A percentile compares a stretch with the other conserved stretches of the same genome.
phyloP scores from a whole-genome alignment of 805 yeast genomes.

The Saitoella complicata region DNA sequence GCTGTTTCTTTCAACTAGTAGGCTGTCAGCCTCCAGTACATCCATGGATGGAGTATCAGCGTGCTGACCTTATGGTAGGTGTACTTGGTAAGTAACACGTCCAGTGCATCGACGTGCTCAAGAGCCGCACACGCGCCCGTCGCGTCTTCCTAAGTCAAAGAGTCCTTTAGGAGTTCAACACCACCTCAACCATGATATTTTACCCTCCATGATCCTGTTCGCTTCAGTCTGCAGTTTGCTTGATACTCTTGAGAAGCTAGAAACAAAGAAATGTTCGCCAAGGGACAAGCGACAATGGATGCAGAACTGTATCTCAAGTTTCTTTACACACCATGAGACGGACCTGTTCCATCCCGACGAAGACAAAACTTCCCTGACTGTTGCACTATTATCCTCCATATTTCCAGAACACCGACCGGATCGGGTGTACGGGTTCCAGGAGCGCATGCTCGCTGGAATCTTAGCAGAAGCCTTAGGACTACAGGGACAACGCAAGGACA shows the following conservation, averaged over 20 bases:
- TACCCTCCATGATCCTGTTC: not conserved
- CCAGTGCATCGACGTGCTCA: no score
- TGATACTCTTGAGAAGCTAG: constrained; percentile 1
- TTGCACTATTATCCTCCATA: not conserved
- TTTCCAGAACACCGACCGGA: constrained; percentile 7
- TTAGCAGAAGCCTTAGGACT: not conserved
- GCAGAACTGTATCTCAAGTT: not conserved
- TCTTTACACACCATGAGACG: not conserved
- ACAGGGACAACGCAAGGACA: not conserved
- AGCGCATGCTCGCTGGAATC: not conserved
- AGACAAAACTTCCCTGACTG: not conserved
- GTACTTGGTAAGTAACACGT: no score
- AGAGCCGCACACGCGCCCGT: no score
- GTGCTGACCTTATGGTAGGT: no score
- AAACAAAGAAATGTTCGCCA: not conserved
- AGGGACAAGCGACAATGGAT: not conserved
- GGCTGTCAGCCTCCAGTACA: no score
- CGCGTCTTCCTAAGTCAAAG: no score
- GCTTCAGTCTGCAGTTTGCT: constrained; percentile 1
- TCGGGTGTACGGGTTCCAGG: constrained; percentile 1
- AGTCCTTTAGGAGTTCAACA: no score
- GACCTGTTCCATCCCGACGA: not conserved
- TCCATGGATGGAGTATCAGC: no score
- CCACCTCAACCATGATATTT: no score
- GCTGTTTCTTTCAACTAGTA: no score